Base-by-base conservation (phyloP, 1,284 basidiomycete species). In the Ganoderma resinaceum region DNA sequence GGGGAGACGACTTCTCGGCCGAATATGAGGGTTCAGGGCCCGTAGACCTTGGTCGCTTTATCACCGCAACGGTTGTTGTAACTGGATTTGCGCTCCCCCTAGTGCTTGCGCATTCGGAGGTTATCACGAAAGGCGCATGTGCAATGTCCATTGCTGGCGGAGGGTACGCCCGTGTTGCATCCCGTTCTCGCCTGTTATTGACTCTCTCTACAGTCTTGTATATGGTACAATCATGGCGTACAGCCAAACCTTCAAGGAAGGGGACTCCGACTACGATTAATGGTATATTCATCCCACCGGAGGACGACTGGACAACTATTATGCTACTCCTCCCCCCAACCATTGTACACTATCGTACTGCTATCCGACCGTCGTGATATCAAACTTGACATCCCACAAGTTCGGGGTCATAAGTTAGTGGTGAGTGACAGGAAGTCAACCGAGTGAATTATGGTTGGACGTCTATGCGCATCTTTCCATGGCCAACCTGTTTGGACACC, bases 141-240 rank as follows among this genome's bases (percentile, higher is more conserved):
- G 90, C 88, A 76, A 98, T 99, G 97, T 96, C 95, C 35, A 95
- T 98, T 70, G 85, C 92, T 37, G 98, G 98, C 31, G 98, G 98
- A 80, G 90, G 88, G 92, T 94, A 79, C 59, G 75, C 75, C 73
- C 87, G 86, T 46, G 43, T 12, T 61, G n/a, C 57, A 20, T 20
- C 7, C 20, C 42, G 16, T 37, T 46, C 38, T 31, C 52, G 37
- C 23, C 12, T 6, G 20, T 31, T 52, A 7, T 43, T 77, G 31
- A 78, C 55, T 52, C 37, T 46, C 4, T 60, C 46, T 61, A 42
- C 75, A 94, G 91, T 43, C 85, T 99, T 70, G 96, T 99, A 2
- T 99, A 99, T 78, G 95, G 93, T 5, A 99, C 98, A 12, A 98
- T 97, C 74, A 74, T 96, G 71, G 90, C 93, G 16, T 97, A 97